A percentile compares a stretch with the other conserved stretches of the same genome.
phyloP scores from a whole-genome alignment of 352 stramenopile species.

The Globisporangium spiculum region DNA sequence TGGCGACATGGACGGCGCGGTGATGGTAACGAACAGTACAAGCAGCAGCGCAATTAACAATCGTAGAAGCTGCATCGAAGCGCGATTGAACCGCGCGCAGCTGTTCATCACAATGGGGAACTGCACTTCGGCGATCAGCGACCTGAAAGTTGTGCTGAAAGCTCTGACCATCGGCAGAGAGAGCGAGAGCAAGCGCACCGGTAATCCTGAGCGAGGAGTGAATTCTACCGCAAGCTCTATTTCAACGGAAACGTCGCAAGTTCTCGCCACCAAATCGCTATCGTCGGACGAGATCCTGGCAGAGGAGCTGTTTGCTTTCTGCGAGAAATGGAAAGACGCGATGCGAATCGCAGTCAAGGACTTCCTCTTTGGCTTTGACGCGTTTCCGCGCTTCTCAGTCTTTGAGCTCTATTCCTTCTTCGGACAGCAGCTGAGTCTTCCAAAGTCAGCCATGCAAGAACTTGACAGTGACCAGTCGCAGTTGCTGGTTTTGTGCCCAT shows the following conservation, averaged over 20 bases:
- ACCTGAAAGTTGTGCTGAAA: conserved; percentile 27
- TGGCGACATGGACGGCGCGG: not conserved
- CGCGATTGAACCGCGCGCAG: conserved; percentile 50
- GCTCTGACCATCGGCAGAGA: conserved; percentile 2
- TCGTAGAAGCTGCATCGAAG: conserved; percentile 25
- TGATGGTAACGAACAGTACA: not conserved
- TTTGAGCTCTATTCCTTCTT: conserved; percentile 34
- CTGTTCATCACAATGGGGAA: conserved; percentile 47
- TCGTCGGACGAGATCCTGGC: conserved; percentile 28
- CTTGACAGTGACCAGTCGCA: not conserved
- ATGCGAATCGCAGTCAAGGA: conserved; percentile 51
- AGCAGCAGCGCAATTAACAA: not conserved
- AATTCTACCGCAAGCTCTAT: not conserved
- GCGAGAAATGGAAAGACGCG: conserved; percentile 40
- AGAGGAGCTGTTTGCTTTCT: conserved; percentile 36
- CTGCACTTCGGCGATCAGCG: conserved; percentile 36
- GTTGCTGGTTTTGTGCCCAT: conserved; percentile 19
- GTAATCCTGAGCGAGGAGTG: not conserved
- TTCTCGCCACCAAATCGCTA: not conserved
- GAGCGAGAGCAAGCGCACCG: not conserved
- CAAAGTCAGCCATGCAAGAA: not conserved
- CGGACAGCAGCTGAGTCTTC: conserved; percentile 20
- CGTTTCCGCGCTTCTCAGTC: conserved; percentile 32
- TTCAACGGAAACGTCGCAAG: not conserved
- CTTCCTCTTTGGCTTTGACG: conserved; percentile 46